Evolutionary conservation across 495 filamentous ascomycete species (phyloP).

Genomic region (Cladorrhinum samala): DNA sequence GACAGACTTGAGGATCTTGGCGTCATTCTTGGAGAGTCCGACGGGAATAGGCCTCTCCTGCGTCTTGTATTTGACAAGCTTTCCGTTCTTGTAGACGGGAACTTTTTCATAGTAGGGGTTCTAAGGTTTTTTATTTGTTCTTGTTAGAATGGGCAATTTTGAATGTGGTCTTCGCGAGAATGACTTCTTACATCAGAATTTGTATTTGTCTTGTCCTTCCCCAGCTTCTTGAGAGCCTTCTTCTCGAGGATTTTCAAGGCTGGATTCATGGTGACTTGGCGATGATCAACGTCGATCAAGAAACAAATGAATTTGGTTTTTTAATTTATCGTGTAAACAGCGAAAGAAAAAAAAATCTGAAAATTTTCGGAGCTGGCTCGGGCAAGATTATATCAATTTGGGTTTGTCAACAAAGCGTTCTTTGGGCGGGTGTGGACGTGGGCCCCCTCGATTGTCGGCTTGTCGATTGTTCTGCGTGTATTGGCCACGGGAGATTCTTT

Average conservation of each 20-base stretch:
- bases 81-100: constrained; percentile 57
- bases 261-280: constrained; percentile 15
- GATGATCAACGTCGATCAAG: constrained; percentile 6
- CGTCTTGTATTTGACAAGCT: constrained; percentile 53
- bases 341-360: background rate
- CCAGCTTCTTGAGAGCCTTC: constrained; percentile 58
- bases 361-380: background rate
- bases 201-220: constrained; percentile 63
- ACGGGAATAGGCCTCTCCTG: constrained; percentile 61
- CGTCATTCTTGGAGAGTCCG: constrained; percentile 73
- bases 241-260: constrained; percentile 53
- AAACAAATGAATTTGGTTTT: background rate
- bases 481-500: constrained; percentile 10
- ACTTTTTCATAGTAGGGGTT: constrained; percentile 73
- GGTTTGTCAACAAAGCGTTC: constrained; percentile 6
- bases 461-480: constrained; percentile 4
- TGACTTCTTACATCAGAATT: constrained; percentile 55
- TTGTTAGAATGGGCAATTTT: too few relatives aligned
- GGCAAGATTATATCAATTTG: constrained; percentile 9
- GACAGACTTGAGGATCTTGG: constrained; percentile 68
- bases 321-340: background rate
- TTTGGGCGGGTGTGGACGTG: constrained; percentile 10
- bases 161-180: too few relatives aligned
- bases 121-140: constrained; percentile 20
- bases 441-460: constrained; percentile 7